These are phyloP conservation scores for Bimuria novae-zelandiae DNA, from an alignment of 2,329 filamentous ascomycete genomes.

Conservation along the genomic window DNA sequence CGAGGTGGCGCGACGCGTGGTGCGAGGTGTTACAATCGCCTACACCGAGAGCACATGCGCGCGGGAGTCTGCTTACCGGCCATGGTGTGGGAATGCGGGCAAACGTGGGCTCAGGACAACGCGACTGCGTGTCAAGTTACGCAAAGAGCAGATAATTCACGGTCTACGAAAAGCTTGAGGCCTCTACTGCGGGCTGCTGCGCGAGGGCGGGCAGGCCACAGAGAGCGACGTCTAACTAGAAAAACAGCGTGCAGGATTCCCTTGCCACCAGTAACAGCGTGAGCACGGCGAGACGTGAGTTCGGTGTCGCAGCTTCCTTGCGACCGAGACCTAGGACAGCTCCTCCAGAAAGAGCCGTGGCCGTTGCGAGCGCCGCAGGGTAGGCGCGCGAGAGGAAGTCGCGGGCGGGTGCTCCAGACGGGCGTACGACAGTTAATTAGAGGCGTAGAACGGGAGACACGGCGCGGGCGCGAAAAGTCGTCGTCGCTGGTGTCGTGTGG, in stretches of 20 bases:
- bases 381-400: conserved; percentile 13
- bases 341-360: conserved; percentile 22
- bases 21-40: conserved; percentile 8
- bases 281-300: conserved; percentile 22
- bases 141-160: conserved; percentile 43
- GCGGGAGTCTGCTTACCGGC: conserved; percentile 61
- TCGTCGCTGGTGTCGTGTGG: conserved; percentile 36
- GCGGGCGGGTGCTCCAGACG: conserved; percentile 3
- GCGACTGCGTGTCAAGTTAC: conserved; percentile 39
- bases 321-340: conserved; percentile 20
- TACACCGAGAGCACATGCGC: conserved; percentile 23
- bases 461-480: conserved; percentile 20
- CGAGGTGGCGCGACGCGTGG: conserved; percentile 17
- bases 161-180: conserved; percentile 38
- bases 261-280: conserved; percentile 20
- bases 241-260: conserved; percentile 22
- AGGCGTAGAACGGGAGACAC: conserved; percentile 4
- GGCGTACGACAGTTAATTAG: conserved; percentile 13
- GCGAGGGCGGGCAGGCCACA: conserved; percentile 18
- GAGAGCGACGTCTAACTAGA: conserved; percentile 33
- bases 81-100: conserved; percentile 52
- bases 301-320: conserved; percentile 27
- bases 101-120: conserved; percentile 35
- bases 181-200: conserved; percentile 20
- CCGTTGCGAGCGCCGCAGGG: conserved; percentile 17